These are phyloP conservation scores for Tolypocladium tundrense DNA, from an alignment of 2,329 filamentous ascomycete species.

Conservation along the genomic window DNA sequence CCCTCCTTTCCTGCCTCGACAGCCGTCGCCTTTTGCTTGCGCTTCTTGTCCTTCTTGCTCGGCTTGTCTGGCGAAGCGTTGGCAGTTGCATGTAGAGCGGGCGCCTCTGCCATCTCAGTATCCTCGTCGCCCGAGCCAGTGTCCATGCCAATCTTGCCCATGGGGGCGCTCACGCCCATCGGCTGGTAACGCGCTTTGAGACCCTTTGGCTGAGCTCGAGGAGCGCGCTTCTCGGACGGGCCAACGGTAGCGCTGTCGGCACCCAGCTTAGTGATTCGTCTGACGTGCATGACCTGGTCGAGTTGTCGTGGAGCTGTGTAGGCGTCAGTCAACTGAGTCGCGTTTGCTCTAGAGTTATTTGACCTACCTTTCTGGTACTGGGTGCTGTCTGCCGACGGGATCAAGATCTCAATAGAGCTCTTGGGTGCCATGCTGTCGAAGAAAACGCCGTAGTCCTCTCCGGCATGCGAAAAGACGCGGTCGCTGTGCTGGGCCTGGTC, in stretches of 20 bases:
- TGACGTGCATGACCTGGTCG: slow-evolving; percentile 53
- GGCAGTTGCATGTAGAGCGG: slow-evolving; percentile 13
- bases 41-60: slow-evolving; percentile 20
- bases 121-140: slow-evolving; percentile 26
- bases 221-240: slow-evolving; percentile 36
- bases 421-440: slow-evolving; percentile 41
- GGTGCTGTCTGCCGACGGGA: slow-evolving; percentile 45
- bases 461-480: slow-evolving; percentile 51
- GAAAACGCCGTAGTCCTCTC: slow-evolving; percentile 50
- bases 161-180: slow-evolving; percentile 39
- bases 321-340: neutral
- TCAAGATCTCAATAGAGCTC: slow-evolving; percentile 46
- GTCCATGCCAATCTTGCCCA: slow-evolving; percentile 29
- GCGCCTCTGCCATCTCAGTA: slow-evolving; percentile 32
- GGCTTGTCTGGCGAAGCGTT: slow-evolving; percentile 13
- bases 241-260: slow-evolving; percentile 24
- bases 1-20: slow-evolving; percentile 2
- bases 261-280: slow-evolving; percentile 49
- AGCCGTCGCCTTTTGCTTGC: neutral
- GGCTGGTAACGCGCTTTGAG: slow-evolving; percentile 59
- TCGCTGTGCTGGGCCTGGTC: slow-evolving; percentile 42
- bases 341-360: neutral
- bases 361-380: slow-evolving; percentile 44
- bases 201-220: slow-evolving; percentile 56
- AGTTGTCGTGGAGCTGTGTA: slow-evolving; percentile 28